phyloP scores from a whole-genome alignment of 768 basidiomycete genomes.

The Xerocomus brunneocitrinus region DNA sequence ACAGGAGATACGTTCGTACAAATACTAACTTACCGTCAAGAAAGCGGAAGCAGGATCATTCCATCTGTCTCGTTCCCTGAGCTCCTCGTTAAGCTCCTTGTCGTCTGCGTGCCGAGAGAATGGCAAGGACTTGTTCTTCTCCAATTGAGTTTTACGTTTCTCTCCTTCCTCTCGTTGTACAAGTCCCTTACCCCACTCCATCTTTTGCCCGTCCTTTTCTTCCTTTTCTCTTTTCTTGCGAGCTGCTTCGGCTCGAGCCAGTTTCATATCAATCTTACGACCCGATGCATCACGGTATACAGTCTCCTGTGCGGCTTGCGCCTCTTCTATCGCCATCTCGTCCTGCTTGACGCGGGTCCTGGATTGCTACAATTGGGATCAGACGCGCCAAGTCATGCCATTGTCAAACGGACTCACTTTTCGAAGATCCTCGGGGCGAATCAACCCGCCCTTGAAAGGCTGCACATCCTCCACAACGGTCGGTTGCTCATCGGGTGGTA shows the following conservation, averaged over 20 bases:
- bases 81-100: conserved; percentile 76
- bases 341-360: conserved; percentile 34
- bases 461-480: conserved; percentile 45
- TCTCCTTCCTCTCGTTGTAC: conserved; percentile 83
- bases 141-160: conserved; percentile 56
- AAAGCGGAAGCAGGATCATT: conserved; percentile 98
- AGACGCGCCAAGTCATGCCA: neutral
- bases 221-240: conserved; percentile 73
- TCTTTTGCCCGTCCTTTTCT: conserved; percentile 84
- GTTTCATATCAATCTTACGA: conserved; percentile 83
- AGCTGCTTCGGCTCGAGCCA: conserved; percentile 80
- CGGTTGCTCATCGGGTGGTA: conserved; percentile 66
- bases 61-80: conserved; percentile 81
- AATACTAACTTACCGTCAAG: conserved; percentile 58
- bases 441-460: conserved; percentile 68
- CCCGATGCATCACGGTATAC: conserved; percentile 91
- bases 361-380: conserved; percentile 30
- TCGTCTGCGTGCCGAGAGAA: conserved; percentile 85
- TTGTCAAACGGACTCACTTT: conserved; percentile 34
- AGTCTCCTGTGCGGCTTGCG: conserved; percentile 74
- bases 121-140: conserved; percentile 58
- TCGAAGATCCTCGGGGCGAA: conserved; percentile 72
- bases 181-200: conserved; percentile 98
- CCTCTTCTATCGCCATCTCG: conserved; percentile 42
- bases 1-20: neutral